phyloP scores from a whole-genome alignment of 345 rosid genomes.

The Brassica rapa region DNA sequence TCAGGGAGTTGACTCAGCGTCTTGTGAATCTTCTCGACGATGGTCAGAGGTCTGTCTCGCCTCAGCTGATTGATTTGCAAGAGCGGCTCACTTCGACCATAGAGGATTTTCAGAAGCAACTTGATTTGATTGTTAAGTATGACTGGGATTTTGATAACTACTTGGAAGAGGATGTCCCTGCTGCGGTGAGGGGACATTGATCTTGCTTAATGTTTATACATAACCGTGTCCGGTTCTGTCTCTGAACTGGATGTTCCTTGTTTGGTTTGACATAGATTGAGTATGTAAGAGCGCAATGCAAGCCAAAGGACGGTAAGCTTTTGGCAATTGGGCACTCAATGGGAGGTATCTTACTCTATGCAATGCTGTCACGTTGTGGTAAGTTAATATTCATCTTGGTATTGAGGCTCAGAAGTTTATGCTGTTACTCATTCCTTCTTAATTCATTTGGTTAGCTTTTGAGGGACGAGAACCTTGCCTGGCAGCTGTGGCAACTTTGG shows the following conservation, averaged over 20 bases:
- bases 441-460: slow-evolving; percentile 52
- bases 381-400: slow-evolving; percentile 18
- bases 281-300: slow-evolving; percentile 45
- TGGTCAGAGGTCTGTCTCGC: slow-evolving; percentile 80
- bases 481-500: slow-evolving; percentile 80
- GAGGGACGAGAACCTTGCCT: slow-evolving; percentile 71
- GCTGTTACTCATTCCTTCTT: slow-evolving; percentile 8
- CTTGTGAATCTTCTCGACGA: slow-evolving; percentile 79
- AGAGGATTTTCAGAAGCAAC: slow-evolving; percentile 92
- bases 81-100: slow-evolving; percentile 75
- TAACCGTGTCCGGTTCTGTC: neutral
- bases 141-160: slow-evolving; percentile 98
- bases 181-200: slow-evolving; percentile 84
- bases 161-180: slow-evolving; percentile 95
- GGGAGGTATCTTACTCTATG: slow-evolving; percentile 48
- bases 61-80: slow-evolving; percentile 79
- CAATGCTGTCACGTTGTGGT: slow-evolving; percentile 44
- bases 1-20: slow-evolving; percentile 65
- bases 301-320: slow-evolving; percentile 73
- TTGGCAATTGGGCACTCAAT: slow-evolving; percentile 81
- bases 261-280: slow-evolving; percentile 43
- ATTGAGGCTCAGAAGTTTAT: neutral
- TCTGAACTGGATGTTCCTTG: slow-evolving; percentile 11
- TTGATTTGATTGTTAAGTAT: slow-evolving; percentile 80
- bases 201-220: slow-evolving; percentile 4